Base-by-base conservation (phyloP, 2,329 filamentous ascomycete species). In the Scytalidium lignicola region DNA sequence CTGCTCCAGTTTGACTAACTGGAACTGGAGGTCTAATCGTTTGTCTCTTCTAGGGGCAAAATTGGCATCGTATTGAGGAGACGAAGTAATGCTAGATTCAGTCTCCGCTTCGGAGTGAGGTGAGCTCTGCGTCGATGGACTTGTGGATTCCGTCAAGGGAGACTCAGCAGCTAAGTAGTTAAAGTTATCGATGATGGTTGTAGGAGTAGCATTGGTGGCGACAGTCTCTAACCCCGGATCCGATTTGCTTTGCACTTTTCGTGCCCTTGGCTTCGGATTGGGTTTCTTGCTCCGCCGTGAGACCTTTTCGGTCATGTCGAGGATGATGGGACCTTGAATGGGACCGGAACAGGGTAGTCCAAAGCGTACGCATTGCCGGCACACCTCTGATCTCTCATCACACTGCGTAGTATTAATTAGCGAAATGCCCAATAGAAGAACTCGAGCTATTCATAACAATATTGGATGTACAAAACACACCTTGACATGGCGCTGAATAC, bases 351-450 rank as follows among this genome's bases (percentile, higher is more conserved):
- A 49, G 3, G 23, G 18, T 19, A 40, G 41, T 7, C 47, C 47
- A 41, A 49, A 45, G 41, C 47, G 29, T 12, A 49, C 32, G 21
- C 47, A 49, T 45, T 49, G 47, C 21, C 42, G 40, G 29, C 47
- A 46, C 21, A 44, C 22, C 15, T 43, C 28, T 7, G 42, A 19
- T 28, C 28, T 49, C 21, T 45, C 41, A n/a, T 49, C 47, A 22
- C 47, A 49, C 47, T 49, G 15, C 40, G 17, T 37, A 26, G 28
- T 37, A 5, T n/a, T 19, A 28, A 18, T 37, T 23, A n/a, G 17
- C n/a, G 12, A 8, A 41, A 43, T 26, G 10, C 23, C n/a, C 10
- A 26, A 26, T 26, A 26, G 23, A 26, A 26, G 23, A 26, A 26
- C 10, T 6, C 5, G 23, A 10, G 23, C n/a, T n/a, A n/a, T n/a